These are phyloP conservation scores for Lathyrus tuberosus DNA, from an alignment of 306 rosid species.

Conservation along the genomic window DNA sequence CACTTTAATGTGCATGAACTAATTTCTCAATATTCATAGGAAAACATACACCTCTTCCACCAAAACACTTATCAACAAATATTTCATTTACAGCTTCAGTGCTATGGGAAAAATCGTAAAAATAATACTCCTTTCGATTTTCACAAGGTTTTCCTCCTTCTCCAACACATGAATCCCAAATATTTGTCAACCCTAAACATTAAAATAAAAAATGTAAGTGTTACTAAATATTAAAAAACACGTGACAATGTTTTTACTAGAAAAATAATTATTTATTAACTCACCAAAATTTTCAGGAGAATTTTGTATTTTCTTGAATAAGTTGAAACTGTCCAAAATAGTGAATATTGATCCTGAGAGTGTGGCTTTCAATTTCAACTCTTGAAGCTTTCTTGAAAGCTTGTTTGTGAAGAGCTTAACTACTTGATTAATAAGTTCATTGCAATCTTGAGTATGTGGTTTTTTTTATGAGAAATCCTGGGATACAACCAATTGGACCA, in stretches of 20 bases:
- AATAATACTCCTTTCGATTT: constrained; percentile 1
- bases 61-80: constrained; percentile 1
- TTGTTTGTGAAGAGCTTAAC: constrained; percentile 26
- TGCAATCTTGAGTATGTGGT: not conserved
- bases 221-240: not conserved
- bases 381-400: constrained; percentile 5
- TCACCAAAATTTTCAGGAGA: constrained; percentile 29
- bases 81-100: constrained; percentile 5
- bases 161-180: not conserved
- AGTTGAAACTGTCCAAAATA: constrained; percentile 16
- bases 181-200: constrained; percentile 2
- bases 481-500: constrained; percentile 34
- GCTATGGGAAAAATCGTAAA: not conserved
- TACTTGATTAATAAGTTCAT: constrained; percentile 26
- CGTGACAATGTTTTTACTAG: not conserved
- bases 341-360: constrained; percentile 16
- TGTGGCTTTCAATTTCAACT: not conserved
- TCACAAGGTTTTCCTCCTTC: constrained; percentile 19
- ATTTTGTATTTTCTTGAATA: constrained; percentile 8
- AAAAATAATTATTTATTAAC: not conserved
- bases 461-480: not conserved
- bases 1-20: not conserved
- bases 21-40: constrained; percentile 12
- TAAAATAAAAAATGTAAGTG: not conserved
- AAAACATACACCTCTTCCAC: not conserved